These are phyloP conservation scores for Saccharata proteae DNA, from an alignment of 2,329 filamentous ascomycete species.

Conservation along the genomic window DNA sequence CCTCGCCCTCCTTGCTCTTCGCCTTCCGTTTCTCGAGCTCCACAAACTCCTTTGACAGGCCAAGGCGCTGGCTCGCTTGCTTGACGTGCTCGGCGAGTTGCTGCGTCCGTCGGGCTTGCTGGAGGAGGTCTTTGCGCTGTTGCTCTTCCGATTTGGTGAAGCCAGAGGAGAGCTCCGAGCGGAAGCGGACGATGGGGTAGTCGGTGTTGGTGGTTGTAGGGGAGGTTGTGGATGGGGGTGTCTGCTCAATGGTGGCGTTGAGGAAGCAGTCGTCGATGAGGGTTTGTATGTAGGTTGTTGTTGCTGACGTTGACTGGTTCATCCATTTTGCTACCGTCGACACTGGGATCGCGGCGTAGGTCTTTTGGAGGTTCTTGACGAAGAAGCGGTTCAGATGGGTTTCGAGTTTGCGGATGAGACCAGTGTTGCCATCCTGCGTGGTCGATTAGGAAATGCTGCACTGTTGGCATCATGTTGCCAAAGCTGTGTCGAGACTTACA, in stretches of 20 bases:
- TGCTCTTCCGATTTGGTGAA: slow-evolving; percentile 28
- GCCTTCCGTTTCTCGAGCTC: slow-evolving; percentile 36
- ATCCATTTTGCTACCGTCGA: slow-evolving; percentile 40
- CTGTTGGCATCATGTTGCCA: background rate
- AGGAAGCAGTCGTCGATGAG: slow-evolving; percentile 41
- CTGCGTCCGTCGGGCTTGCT: slow-evolving; percentile 39
- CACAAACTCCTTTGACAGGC: slow-evolving; percentile 47
- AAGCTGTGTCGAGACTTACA: slow-evolving; percentile 23
- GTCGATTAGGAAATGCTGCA: slow-evolving; percentile 7
- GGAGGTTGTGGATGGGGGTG: too few relatives aligned
- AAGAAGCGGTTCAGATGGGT: slow-evolving; percentile 63
- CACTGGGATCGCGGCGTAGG: slow-evolving; percentile 55
- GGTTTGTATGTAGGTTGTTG: slow-evolving; percentile 40
- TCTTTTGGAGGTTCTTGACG: slow-evolving; percentile 58
- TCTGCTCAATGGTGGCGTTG: slow-evolving; percentile 39
- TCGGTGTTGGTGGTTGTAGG: slow-evolving; percentile 22
- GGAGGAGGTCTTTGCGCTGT: slow-evolving; percentile 32
- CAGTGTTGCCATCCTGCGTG: slow-evolving; percentile 54
- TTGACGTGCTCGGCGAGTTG: slow-evolving; percentile 39
- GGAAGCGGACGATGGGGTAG: slow-evolving; percentile 42
- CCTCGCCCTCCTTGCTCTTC: slow-evolving; percentile 29
- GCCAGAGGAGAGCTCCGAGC: slow-evolving; percentile 23
- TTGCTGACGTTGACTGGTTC: slow-evolving; percentile 36
- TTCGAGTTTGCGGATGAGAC: slow-evolving; percentile 58
- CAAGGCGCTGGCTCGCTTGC: slow-evolving; percentile 43